phyloP scores from a whole-genome alignment of 2,329 filamentous ascomycete species.

The Penicillium sp. region DNA sequence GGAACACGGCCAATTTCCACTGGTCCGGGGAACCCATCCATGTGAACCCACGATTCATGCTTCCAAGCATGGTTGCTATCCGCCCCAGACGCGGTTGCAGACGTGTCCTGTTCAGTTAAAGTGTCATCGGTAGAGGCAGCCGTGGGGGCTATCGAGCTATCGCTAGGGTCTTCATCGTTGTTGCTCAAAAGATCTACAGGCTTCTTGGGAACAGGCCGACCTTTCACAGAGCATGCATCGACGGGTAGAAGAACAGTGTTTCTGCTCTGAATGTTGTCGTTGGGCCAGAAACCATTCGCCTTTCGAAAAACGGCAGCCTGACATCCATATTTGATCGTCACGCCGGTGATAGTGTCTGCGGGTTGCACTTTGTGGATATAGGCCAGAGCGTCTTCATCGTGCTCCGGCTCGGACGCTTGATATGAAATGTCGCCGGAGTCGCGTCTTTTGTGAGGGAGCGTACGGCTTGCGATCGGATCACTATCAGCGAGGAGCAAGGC shows the following conservation, averaged over 20 bases:
- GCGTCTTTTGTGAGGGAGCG: conserved; percentile 44
- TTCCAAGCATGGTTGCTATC: conserved; percentile 71
- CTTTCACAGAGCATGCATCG: conserved; percentile 82
- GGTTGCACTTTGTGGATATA: conserved; percentile 85
- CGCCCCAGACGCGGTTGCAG: conserved; percentile 31
- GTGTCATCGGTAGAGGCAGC: conserved; percentile 3
- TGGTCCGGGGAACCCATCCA: conserved; percentile 67
- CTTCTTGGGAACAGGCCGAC: conserved; percentile 52
- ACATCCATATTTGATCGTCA: conserved; percentile 87
- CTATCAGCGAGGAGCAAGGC: conserved; percentile 44
- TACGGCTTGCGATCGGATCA: conserved; percentile 33
- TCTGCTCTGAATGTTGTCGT: conserved; percentile 82
- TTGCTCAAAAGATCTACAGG: conserved; percentile 25
- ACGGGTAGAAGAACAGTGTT: conserved; percentile 81
- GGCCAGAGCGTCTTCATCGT: conserved; percentile 73
- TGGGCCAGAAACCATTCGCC: conserved; percentile 91
- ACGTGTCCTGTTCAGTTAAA: conserved; percentile 6
- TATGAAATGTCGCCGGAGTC: conserved; percentile 40
- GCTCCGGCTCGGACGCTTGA: conserved; percentile 42
- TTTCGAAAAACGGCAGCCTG: conserved; percentile 77
- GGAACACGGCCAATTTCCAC: conserved; percentile 85
- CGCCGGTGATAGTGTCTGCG: conserved; percentile 83
- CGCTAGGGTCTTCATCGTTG: conserved; percentile 29
- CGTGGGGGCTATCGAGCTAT: conserved; percentile 33
- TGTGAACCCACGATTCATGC: conserved; percentile 83